Evolutionary conservation across 768 basidiomycete genomes (phyloP).

Genomic region (Amanita polypyramis): DNA sequence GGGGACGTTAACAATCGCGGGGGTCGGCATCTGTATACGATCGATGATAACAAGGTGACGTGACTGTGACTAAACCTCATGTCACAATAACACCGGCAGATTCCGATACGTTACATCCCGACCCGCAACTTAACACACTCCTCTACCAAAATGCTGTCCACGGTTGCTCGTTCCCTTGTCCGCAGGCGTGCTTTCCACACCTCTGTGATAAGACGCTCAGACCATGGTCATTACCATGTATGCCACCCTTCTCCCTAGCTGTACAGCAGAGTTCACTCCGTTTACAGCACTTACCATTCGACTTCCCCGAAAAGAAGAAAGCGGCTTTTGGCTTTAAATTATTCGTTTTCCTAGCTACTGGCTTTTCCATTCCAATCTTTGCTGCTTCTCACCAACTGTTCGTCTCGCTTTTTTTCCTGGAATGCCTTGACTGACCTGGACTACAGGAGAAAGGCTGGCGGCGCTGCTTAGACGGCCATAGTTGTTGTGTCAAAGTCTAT

Average conservation of each 20-base stretch:
- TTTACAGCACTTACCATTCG: conserved; percentile 46
- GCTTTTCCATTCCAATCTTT: conserved; percentile 60
- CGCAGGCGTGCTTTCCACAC: conserved; percentile 34
- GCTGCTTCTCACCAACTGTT: conserved; percentile 58
- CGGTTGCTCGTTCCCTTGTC: conserved; percentile 31
- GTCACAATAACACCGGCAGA: conserved; percentile 5
- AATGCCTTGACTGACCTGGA: conserved; percentile 2
- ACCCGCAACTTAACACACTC: background rate
- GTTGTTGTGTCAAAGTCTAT: background rate
- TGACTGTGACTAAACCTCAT: background rate
- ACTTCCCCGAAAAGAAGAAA: conserved; percentile 40
- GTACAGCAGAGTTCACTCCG: conserved; percentile 7
- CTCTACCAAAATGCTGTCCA: conserved; percentile 27
- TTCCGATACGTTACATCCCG: conserved; percentile 1
- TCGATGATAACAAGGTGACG: background rate
- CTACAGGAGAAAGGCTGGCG: conserved; percentile 33
- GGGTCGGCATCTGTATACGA: conserved; percentile 32
- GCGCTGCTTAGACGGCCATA: conserved; percentile 9
- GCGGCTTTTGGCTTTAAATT: conserved; percentile 40
- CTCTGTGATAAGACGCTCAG: conserved; percentile 32
- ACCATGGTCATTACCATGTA: conserved; percentile 51
- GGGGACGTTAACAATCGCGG: conserved; percentile 29
- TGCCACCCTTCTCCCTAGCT: conserved; percentile 10
- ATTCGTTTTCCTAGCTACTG: conserved; percentile 33
- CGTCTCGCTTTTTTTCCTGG: conserved; percentile 17